Conservation (phyloP, 2,329 filamentous ascomycete species). For the Pseudonectria buxi region DNA sequence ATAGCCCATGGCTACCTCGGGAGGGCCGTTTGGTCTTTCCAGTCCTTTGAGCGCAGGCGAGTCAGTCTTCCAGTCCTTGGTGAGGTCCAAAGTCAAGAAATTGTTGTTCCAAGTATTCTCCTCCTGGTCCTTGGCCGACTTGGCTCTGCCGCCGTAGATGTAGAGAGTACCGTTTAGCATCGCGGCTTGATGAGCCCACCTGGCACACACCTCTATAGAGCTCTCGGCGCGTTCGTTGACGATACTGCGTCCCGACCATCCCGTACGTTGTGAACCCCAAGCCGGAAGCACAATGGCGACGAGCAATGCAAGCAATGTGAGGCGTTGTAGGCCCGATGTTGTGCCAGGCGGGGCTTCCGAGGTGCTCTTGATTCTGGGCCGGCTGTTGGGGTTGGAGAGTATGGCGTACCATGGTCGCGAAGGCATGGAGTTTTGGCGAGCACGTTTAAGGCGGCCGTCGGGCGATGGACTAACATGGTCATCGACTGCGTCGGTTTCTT, state of each 20-base stretch:
- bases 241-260: conserved; percentile 31
- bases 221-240: conserved; percentile 25
- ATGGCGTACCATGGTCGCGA: conserved; percentile 38
- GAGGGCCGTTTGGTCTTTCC: conserved; percentile 59
- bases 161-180: conserved; percentile 70
- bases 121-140: conserved; percentile 48
- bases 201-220: conserved; percentile 46
- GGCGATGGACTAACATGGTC: conserved; percentile 1
- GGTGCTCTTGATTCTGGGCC: conserved; percentile 37
- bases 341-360: conserved; percentile 37
- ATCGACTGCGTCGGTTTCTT: conserved; percentile 3
- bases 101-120: conserved; percentile 69
- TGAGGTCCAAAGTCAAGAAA: conserved; percentile 65
- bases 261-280: conserved; percentile 30
- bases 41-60: conserved; percentile 58
- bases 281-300: conserved; percentile 45
- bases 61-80: conserved; percentile 61
- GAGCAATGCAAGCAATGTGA: conserved; percentile 42
- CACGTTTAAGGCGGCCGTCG: conserved; percentile 4
- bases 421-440: conserved; percentile 12
- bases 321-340: conserved; percentile 34
- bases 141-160: conserved; percentile 66
- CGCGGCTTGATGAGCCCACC: conserved; percentile 63
- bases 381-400: conserved; percentile 30
- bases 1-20: conserved; percentile 65